phyloP scores from a whole-genome alignment of 176 grass and related monocot species.

The Musa beccarii region DNA sequence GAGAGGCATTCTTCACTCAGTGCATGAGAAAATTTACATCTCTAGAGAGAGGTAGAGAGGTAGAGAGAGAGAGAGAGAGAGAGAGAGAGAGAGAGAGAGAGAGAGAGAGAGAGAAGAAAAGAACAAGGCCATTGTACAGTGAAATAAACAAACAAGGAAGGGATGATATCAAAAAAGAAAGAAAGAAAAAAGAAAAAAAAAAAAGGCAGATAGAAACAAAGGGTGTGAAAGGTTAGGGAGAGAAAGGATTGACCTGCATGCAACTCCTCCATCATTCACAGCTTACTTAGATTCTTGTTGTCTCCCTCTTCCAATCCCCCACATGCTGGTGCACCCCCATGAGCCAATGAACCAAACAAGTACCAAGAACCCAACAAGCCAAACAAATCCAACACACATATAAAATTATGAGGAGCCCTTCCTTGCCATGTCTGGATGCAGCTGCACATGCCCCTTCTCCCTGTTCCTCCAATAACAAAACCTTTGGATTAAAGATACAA shows the following conservation, averaged over 20 bases:
- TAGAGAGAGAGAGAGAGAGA: neutral
- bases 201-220: conserved; percentile 60
- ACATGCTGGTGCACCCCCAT: conserved; percentile 63
- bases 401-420: neutral
- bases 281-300: conserved; percentile 89
- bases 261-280: conserved; percentile 80
- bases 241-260: conserved; percentile 76
- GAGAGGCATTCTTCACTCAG: neutral
- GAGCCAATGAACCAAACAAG: neutral
- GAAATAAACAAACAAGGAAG: conserved; percentile 4
- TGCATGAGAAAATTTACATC: neutral
- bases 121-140: neutral
- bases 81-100: conserved; percentile 19
- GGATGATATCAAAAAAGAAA: conserved; percentile 17
- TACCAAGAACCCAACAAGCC: conserved; percentile 11
- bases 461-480: neutral
- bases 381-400: conserved; percentile 11
- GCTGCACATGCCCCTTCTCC: neutral
- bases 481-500: neutral
- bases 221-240: conserved; percentile 32
- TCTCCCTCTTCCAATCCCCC: conserved; percentile 77
- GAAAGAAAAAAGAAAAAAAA: conserved; percentile 9
- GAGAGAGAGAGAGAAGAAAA: neutral
- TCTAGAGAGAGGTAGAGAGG: conserved; percentile 8
- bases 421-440: neutral